Evolutionary conservation across 2,329 filamentous ascomycete genomes (phyloP).

Genomic region (Talaromyces sp.): DNA sequence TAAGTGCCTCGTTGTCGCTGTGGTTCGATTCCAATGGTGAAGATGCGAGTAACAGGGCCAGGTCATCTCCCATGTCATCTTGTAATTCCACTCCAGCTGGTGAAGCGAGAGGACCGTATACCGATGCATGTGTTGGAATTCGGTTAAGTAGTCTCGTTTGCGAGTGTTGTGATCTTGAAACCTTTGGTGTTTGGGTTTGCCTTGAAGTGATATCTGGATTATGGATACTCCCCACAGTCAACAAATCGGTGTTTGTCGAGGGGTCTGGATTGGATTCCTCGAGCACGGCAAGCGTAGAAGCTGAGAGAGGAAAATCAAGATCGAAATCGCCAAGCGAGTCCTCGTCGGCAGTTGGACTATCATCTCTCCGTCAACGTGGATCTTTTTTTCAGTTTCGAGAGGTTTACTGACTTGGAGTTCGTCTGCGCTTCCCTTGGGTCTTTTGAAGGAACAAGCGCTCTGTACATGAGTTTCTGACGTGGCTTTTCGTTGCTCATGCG

Average conservation of each 20-base stretch:
- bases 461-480: conserved; percentile 42
- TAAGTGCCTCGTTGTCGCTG: not conserved
- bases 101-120: conserved; percentile 11
- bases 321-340: conserved; percentile 12
- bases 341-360: not conserved
- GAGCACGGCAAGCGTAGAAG: conserved; percentile 26
- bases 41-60: not conserved
- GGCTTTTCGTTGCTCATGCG: conserved; percentile 32
- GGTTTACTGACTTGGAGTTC: conserved; percentile 28
- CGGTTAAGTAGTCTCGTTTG: conserved; percentile 6
- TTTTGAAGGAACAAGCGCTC: conserved; percentile 28
- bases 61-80: not conserved
- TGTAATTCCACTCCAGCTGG: conserved; percentile 8
- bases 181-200: conserved; percentile 1
- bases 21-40: not conserved
- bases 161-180: conserved; percentile 2
- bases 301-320: conserved; percentile 25
- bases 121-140: conserved; percentile 12
- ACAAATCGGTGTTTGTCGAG: not conserved
- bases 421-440: conserved; percentile 11
- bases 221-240: not conserved
- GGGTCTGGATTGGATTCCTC: conserved; percentile 21
- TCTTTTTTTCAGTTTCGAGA: conserved; percentile 13
- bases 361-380: conserved; percentile 13
- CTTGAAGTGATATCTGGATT: not conserved